These are phyloP conservation scores for Mortierella sp. DNA, from an alignment of 371 early-diverging fungal genomes.

Conservation along the genomic window DNA sequence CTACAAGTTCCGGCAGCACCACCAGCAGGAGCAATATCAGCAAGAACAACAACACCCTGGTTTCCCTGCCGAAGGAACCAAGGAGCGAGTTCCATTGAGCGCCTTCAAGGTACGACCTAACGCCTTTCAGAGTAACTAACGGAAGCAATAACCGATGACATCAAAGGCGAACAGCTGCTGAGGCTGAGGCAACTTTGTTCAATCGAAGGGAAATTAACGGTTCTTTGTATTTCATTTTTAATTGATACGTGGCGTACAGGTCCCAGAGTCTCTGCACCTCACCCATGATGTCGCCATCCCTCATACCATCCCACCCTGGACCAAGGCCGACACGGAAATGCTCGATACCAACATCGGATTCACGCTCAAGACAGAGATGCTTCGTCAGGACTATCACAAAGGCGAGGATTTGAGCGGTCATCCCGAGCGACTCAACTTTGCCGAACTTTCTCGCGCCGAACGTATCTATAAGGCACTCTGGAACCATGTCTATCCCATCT, in stretches of 20 bases:
- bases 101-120: slow-evolving; percentile 26
- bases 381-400: slow-evolving; percentile 31
- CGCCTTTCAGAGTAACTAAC: background rate
- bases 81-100: slow-evolving; percentile 28
- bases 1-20: background rate
- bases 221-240: too few relatives aligned
- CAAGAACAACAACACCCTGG: slow-evolving; percentile 8
- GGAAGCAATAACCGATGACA: too few relatives aligned
- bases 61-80: slow-evolving; percentile 13
- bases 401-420: slow-evolving; percentile 11
- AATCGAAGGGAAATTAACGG: slow-evolving; percentile 10
- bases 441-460: slow-evolving; percentile 39
- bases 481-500: slow-evolving; percentile 49
- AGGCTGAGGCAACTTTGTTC: background rate
- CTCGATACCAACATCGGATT: slow-evolving; percentile 35
- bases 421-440: slow-evolving; percentile 35
- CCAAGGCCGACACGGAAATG: slow-evolving; percentile 36
- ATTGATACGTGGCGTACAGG: slow-evolving; percentile 23
- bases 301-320: slow-evolving; percentile 43
- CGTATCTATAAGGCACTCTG: slow-evolving; percentile 43
- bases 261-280: slow-evolving; percentile 38
- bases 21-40: slow-evolving; percentile 16
- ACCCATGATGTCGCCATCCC: slow-evolving; percentile 57
- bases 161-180: background rate
- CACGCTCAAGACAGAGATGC: slow-evolving; percentile 27